A percentile compares a stretch with the other conserved stretches of the same genome.
Evolutionary conservation across 306 rosid genomes (phyloP).

Genomic region (Quillaja saponaria): DNA sequence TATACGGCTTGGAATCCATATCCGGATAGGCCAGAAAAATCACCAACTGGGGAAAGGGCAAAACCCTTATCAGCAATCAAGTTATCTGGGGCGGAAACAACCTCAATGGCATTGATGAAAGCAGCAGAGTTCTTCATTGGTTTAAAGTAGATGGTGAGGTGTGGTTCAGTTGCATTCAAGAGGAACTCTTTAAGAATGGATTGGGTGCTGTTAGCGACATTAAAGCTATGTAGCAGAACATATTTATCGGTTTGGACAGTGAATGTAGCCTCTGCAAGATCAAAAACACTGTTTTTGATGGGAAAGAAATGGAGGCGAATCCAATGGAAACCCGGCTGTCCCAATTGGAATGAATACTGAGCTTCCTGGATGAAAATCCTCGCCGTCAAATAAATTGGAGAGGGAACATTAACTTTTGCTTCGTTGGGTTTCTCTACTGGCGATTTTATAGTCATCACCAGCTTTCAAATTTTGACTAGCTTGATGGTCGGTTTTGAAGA

Average conservation of each 20-base stretch:
- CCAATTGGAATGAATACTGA: conserved; percentile 50
- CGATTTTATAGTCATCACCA: conserved; percentile 51
- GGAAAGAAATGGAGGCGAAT: conserved; percentile 61
- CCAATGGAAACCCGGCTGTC: conserved; percentile 64
- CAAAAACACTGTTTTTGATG: conserved; percentile 36
- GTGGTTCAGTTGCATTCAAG: conserved; percentile 35
- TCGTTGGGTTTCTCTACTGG: conserved; percentile 14
- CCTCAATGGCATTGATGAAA: conserved; percentile 56
- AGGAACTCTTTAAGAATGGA: conserved; percentile 56
- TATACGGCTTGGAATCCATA: conserved; percentile 38
- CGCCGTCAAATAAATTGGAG: conserved; percentile 50
- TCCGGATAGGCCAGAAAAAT: conserved; percentile 27
- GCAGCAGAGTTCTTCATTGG: conserved; percentile 59
- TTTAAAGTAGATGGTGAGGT: conserved; percentile 36
- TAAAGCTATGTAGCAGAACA: conserved; percentile 67
- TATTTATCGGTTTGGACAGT: conserved; percentile 41
- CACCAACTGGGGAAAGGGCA: conserved; percentile 35
- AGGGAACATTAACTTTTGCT: conserved; percentile 31
- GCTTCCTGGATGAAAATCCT: conserved; percentile 71
- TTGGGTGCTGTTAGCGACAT: conserved; percentile 41
- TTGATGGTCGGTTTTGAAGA: conserved; percentile 68
- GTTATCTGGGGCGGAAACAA: conserved; percentile 50
- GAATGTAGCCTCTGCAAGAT: conserved; percentile 56
- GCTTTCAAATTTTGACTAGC: conserved; percentile 50
- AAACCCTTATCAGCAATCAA: conserved; percentile 31